Evolutionary conservation across 345 rosid species (phyloP).

Genomic region (Gossypium australe): DNA sequence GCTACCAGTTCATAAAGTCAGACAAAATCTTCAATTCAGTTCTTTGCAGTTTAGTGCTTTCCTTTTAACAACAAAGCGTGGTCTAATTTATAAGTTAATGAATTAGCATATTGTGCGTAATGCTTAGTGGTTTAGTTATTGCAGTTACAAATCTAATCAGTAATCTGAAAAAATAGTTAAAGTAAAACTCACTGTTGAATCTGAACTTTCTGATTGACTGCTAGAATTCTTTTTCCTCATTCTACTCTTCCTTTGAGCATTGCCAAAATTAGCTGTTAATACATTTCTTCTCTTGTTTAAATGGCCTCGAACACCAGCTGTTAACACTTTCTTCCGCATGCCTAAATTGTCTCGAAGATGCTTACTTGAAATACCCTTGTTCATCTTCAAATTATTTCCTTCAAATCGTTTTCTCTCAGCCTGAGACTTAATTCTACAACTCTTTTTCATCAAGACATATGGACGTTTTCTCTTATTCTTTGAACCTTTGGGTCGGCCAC

Average conservation of each 20-base stretch:
- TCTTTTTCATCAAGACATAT: neutral
- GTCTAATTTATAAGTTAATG: neutral
- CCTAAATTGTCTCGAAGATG: neutral
- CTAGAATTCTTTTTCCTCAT: constrained; percentile 20
- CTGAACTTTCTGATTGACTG: constrained; percentile 19
- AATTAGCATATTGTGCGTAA: neutral
- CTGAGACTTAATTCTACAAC: neutral
- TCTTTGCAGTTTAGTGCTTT: neutral
- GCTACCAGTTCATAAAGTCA: neutral
- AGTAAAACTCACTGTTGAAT: constrained; percentile 26
- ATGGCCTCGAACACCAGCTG: neutral
- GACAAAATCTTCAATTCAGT: neutral
- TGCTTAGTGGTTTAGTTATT: neutral
- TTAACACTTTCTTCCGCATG: neutral
- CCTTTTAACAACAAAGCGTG: neutral
- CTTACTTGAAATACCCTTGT: neutral
- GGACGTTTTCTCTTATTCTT: constrained; percentile 13
- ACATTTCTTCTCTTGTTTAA: constrained; percentile 3
- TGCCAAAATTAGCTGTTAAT: neutral
- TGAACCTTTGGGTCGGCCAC: constrained; percentile 20
- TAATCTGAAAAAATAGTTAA: constrained; percentile 9
- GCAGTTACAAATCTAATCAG: neutral
- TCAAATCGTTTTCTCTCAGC: constrained; percentile 1
- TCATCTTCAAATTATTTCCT: constrained; percentile 12
- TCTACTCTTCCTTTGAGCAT: constrained; percentile 22